Percentiles rank a stretch among this genome's conserved stretches.
Evolutionary conservation across 768 basidiomycete species (phyloP).

Genomic region (Boletales sp.): DNA sequence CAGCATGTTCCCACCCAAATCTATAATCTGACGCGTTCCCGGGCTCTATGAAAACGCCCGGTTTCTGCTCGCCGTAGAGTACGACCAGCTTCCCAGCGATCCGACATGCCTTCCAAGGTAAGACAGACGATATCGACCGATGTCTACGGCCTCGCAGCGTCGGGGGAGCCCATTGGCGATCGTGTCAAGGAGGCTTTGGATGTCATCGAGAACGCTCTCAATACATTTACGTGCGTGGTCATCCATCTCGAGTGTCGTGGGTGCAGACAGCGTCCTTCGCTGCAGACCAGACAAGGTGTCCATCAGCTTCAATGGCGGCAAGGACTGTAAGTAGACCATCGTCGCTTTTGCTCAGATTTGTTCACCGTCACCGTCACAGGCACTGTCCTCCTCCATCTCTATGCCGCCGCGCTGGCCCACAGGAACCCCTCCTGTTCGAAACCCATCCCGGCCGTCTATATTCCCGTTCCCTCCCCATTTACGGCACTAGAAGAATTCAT

Average conservation of each 20-base stretch:
- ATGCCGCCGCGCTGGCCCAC: slow-evolving; percentile 66
- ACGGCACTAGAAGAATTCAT: slow-evolving; percentile 83
- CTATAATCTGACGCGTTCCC: neutral
- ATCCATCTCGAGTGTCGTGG: slow-evolving; percentile 2
- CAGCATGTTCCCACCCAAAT: slow-evolving; percentile 14
- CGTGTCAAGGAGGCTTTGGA: slow-evolving; percentile 75
- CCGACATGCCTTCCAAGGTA: slow-evolving; percentile 38
- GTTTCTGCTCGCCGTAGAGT: slow-evolving; percentile 2
- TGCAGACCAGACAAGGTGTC: slow-evolving; percentile 66
- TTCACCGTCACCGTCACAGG: slow-evolving; percentile 44
- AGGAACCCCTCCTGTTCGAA: slow-evolving; percentile 33
- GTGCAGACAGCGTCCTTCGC: slow-evolving; percentile 2
- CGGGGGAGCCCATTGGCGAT: slow-evolving; percentile 50
- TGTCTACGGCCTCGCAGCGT: slow-evolving; percentile 61
- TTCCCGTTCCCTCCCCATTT: slow-evolving; percentile 89
- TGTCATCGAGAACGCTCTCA: slow-evolving; percentile 76
- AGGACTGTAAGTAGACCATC: slow-evolving; percentile 74
- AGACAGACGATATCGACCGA: slow-evolving; percentile 48
- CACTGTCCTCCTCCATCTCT: slow-evolving; percentile 91
- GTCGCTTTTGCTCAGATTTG: neutral
- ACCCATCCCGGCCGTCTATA: slow-evolving; percentile 73
- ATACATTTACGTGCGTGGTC: slow-evolving; percentile 71
- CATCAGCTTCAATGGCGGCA: slow-evolving; percentile 97
- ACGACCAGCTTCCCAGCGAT: slow-evolving; percentile 5
- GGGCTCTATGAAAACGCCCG: slow-evolving; percentile 9